Base-by-base conservation (phyloP, 2,329 filamentous ascomycete genomes). In the Akanthomyces dipterigenus region DNA sequence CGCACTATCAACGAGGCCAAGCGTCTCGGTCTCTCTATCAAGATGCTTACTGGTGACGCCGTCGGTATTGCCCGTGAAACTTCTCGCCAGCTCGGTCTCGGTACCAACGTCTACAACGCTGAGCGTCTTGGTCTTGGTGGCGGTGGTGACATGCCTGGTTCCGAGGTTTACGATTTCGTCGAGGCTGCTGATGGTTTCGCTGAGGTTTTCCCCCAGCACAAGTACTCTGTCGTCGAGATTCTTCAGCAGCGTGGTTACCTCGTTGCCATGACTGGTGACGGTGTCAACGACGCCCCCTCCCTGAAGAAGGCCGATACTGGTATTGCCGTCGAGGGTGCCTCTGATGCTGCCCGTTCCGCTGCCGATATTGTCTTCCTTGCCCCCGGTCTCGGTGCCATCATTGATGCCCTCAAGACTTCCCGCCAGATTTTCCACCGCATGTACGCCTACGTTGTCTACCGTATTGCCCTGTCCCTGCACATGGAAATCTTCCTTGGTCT, bases 401-500 rank as follows among this genome's bases (percentile, higher is more conserved):
- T 96, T 70, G 91, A 96, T 74, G 91, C 91, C 64, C 84, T 96
- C 68, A 96, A 96, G 81, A 96, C 90, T 67, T 93, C 91, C 36
- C 90, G 92, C 70, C 91, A 96, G 76, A 96, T 96, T 75, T 96
- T 96, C 82, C 91, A 96, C 80, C 90, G 92, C 70, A 96, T 96
- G 91, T 95, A 96, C 79, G 89, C 91, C 63, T 96, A 96, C 80
- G 90, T 96, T 67, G 89, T 96, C 70, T 96, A 96, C 81, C 90
- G 92, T 84, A 96, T 96, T 71, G 91, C 92, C 54, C 80, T 96
- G 70, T 96, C 91, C 18, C 86, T 96, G 66, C 92, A 96, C 75
- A 83, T 96, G 72, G 91, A 95, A 78, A 90, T 96, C 73, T 96
- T 92, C 83, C 84, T 96, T 55, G 91, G 91, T 74, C 85, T 96